Base-by-base conservation (phyloP, 2,329 filamentous ascomycete species). In the Neurospora crassa region DNA sequence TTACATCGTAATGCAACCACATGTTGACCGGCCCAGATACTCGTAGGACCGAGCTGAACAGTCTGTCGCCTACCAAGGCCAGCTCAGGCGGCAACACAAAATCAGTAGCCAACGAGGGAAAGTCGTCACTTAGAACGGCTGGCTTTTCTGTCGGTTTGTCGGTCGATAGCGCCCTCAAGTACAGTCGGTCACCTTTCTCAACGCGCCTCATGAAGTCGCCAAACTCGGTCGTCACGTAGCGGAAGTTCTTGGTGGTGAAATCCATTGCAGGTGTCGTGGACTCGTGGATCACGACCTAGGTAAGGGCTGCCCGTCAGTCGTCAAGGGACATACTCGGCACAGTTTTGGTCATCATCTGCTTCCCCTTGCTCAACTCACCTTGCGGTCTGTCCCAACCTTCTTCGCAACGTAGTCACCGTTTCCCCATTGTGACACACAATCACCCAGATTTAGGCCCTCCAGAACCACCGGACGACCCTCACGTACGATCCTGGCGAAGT, bases 1-100 rank as follows among this genome's bases (percentile, higher is more conserved):
- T 81, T 79, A 91, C 90, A 81, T 96, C 92, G 82, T 96, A 96
- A 80, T 96, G 93, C 41, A 97, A 84, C 94, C 94, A 97, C 88
- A 97, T 92, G 53, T 90, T 91, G 12, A 95, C 91, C 1, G 88
- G 88, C 0, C 92, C 92, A 4, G 92, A 95, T 72, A 97, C 89
- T 24, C 93, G 87, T 34, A 97, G 81, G 0, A 94, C 90, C 2
- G 92, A 94, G 78, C 91, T 95, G 78, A 96, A 93, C 3, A 87
- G 80, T 73, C 89, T 88, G n/a, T 89, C 82, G 5, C 77, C 78
- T 4, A 92, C 88, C 42, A 86, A 82, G 0, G 79, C 79, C 11
- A 97, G 82, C 73, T 89, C 83, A 1, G 83, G 75, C 1, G 93
- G 92, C 1, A 97, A 80, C 16, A 79, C 76, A 79, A 97, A 97